phyloP scores from a whole-genome alignment of 371 early-diverging fungal genomes.

The Apophysomyces trapeziformis region DNA sequence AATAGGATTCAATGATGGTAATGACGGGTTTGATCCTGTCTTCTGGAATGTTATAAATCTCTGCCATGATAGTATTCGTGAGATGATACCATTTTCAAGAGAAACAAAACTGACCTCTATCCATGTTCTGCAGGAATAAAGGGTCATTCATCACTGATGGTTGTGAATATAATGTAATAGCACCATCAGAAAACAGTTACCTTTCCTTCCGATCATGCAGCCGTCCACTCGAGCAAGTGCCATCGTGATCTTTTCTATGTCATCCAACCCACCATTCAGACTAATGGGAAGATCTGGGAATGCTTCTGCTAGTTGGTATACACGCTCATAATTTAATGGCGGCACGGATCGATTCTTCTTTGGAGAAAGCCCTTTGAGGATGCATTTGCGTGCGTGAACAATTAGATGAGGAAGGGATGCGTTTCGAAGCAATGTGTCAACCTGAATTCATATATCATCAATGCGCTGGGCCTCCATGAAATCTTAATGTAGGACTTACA shows the following conservation, averaged over 20 bases:
- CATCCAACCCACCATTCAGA: slow-evolving; percentile 84
- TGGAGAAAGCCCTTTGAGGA: slow-evolving; percentile 83
- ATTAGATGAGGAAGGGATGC: slow-evolving; percentile 62
- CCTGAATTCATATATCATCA: slow-evolving; percentile 12
- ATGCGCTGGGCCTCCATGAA: too few species aligned
- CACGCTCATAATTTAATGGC: slow-evolving; percentile 77
- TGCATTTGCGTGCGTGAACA: slow-evolving; percentile 89
- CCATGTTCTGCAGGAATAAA: slow-evolving; percentile 37
- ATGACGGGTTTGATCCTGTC: slow-evolving; percentile 34
- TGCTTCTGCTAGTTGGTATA: slow-evolving; percentile 64
- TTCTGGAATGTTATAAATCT: slow-evolving; percentile 34
- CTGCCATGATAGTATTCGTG: slow-evolving; percentile 13
- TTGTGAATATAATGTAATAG: not conserved
- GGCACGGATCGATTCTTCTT: slow-evolving; percentile 86
- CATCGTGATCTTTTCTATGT: slow-evolving; percentile 39
- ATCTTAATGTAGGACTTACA: slow-evolving; percentile 35
- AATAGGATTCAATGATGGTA: slow-evolving; percentile 44
- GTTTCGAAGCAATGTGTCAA: slow-evolving; percentile 41
- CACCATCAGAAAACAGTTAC: slow-evolving; percentile 30
- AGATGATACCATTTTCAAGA: not conserved
- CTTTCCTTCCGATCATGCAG: slow-evolving; percentile 80
- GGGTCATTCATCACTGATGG: slow-evolving; percentile 43
- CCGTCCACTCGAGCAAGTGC: slow-evolving; percentile 64
- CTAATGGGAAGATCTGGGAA: slow-evolving; percentile 70
- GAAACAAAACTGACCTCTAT: slow-evolving; percentile 23